These are phyloP conservation scores for Thelephora terrestris DNA, from an alignment of 1,284 basidiomycete genomes.

Conservation along the genomic window DNA sequence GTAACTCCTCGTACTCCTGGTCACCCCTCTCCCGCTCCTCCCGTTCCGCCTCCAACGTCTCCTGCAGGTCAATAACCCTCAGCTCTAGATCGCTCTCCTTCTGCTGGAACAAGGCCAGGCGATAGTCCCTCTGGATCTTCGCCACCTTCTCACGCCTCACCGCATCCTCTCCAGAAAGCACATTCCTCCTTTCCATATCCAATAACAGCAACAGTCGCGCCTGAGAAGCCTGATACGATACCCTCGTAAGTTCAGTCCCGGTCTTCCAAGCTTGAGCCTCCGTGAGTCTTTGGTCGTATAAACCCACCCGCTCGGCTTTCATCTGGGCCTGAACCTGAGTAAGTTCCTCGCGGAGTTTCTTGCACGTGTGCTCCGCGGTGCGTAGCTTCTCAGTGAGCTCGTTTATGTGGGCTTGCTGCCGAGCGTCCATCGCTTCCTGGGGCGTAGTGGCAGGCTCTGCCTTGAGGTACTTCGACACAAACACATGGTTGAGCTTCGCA, in stretches of 20 bases:
- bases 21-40: conserved; percentile 33
- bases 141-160: conserved; percentile 44
- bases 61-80: conserved; percentile 21
- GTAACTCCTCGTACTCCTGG: conserved; percentile 23
- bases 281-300: conserved; percentile 37
- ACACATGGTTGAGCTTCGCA: not conserved
- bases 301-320: too few species aligned
- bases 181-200: conserved; percentile 37
- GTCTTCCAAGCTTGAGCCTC: conserved; percentile 50
- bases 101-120: conserved; percentile 52
- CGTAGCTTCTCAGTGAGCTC: conserved; percentile 57
- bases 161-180: conserved; percentile 42
- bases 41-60: conserved; percentile 34
- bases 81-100: too few species aligned
- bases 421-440: conserved; percentile 40
- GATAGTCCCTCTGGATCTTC: conserved; percentile 48
- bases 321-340: too few species aligned
- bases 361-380: conserved; percentile 46
- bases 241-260: conserved; percentile 50
- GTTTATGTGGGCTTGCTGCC: conserved; percentile 54
- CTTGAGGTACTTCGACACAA: not conserved
- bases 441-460: conserved; percentile 24
- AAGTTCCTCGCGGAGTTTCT: conserved; percentile 21
- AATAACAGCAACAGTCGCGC: conserved; percentile 41
- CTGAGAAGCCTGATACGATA: conserved; percentile 53